Base-by-base conservation (phyloP, 352 stramenopile genomes). In the Phytophthora pistaciae region DNA sequence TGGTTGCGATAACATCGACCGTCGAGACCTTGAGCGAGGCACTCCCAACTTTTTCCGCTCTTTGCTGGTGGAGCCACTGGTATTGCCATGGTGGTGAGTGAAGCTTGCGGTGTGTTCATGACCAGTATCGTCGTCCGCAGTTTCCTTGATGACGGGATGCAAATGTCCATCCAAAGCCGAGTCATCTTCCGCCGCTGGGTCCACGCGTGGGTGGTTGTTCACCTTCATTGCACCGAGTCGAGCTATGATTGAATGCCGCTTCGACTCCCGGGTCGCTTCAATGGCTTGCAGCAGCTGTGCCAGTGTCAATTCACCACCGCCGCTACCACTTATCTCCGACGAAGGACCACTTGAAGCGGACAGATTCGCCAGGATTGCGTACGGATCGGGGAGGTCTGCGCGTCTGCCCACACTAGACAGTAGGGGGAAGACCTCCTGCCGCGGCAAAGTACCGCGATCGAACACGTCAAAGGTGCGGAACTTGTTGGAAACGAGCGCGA, bases 401-500 rank as follows among this genome's bases (percentile, higher is more conserved):
- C 64, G 72, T 42, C 56, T 77, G 5, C 71, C 77, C 56, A 88
- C 53, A 10, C 76, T 66, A 2, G 76, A 77, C 4, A 88, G 66
- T 10, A 88, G 25, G 20, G 78, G 52, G 36, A 84, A 85, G 27
- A 86, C 9, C 40, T 88, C 81, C 27, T 80, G 68, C 2, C 77
- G 68, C 0, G 78, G 74, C 11, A 88, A 52, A 7, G 69, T 50
- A 9, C 81, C 81, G 5, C 56, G 54, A 36, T 88, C 74, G 27
- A 82, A 78, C 18, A 86, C 72, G 49, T 85, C 78, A 50, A 88
- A 88, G 27, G 74, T 72, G 7, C 53, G 73, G 56, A 85, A 88
- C 21, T 75, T 78, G n/a, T 71, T 72, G 6, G 68, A 70, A 38
- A 86, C 59, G 16, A 77, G 49, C 2, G 29, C 46, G 11, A 88